These are phyloP conservation scores for Plantago lanceolata DNA, from an alignment of 305 asterid genomes.

Conservation along the genomic window DNA sequence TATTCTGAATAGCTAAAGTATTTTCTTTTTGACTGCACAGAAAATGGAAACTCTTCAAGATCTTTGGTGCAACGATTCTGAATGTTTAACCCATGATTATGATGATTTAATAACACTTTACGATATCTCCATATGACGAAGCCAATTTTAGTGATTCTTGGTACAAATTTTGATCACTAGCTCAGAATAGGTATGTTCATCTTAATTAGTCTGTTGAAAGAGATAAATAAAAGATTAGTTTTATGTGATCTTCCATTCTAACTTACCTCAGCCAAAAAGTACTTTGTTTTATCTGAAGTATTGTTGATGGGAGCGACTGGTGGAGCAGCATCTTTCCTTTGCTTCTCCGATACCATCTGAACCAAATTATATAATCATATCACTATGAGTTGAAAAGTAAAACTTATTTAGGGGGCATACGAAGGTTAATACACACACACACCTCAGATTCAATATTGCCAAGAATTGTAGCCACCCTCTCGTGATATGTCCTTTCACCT, in stretches of 20 bases:
- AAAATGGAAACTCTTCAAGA: no score
- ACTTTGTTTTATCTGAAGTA: slow-evolving; percentile 68
- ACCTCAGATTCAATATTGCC: slow-evolving; percentile 94
- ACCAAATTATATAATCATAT: slow-evolving; percentile 24
- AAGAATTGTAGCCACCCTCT: slow-evolving; percentile 87
- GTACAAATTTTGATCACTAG: no score
- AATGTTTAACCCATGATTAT: no score
- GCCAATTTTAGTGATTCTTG: not conserved
- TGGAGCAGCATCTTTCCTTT: slow-evolving; percentile 95
- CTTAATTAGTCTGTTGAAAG: not conserved
- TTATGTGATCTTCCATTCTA: slow-evolving; percentile 13
- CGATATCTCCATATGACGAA: not conserved
- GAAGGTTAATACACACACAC: slow-evolving; percentile 28
- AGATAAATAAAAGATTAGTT: slow-evolving; percentile 3
- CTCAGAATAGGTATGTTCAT: not conserved
- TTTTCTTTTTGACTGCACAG: no score
- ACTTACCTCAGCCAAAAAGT: slow-evolving; percentile 87
- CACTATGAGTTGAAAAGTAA: slow-evolving; percentile 3
- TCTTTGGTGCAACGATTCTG: no score
- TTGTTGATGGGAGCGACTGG: slow-evolving; percentile 54
- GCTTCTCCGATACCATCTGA: slow-evolving; percentile 91
- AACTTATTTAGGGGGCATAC: slow-evolving; percentile 12
- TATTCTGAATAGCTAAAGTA: no score
- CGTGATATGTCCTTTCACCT: slow-evolving; percentile 86
- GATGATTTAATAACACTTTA: not conserved